Conservation (phyloP, 2,329 filamentous ascomycete genomes). For the Diaporthe sp. region DNA sequence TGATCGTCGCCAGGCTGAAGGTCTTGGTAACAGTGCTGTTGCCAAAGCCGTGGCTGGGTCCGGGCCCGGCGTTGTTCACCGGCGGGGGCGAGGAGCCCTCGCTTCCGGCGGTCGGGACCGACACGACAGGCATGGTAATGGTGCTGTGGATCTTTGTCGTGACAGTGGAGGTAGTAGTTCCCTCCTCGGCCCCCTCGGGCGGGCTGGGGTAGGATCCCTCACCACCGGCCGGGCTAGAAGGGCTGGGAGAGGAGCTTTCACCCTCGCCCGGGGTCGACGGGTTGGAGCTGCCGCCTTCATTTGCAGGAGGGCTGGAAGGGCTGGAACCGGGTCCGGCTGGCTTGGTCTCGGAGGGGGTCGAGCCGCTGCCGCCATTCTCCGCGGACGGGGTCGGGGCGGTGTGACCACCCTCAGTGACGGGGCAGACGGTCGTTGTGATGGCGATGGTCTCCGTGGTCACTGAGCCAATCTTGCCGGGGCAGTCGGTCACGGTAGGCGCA, state of each 20-base stretch:
- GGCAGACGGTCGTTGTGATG: constrained; percentile 60
- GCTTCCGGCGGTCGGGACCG: constrained; percentile 25
- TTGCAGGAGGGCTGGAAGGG: background rate
- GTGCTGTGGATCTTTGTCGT: constrained; percentile 32
- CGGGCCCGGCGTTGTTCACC: constrained; percentile 34
- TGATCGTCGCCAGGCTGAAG: constrained; percentile 33
- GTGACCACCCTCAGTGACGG: constrained; percentile 43
- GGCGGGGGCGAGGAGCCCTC: constrained; percentile 11
- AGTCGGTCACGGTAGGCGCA: constrained; percentile 56
- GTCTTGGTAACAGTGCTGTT: constrained; percentile 35
- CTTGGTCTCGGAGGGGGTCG: background rate
- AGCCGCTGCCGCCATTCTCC: constrained; percentile 23
- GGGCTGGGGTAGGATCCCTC: constrained; percentile 4
- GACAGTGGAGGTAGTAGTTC: background rate
- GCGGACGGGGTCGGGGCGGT: constrained; percentile 14
- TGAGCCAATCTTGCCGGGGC: constrained; percentile 50
- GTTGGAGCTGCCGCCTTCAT: background rate
- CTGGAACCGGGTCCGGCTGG: background rate
- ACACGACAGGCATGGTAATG: constrained; percentile 35
- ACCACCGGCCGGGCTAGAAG: background rate
- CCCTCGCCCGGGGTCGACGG: background rate
- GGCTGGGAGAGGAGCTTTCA: constrained; percentile 15
- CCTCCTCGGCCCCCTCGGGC: constrained; percentile 13
- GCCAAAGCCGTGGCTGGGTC: constrained; percentile 27
- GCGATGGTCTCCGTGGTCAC: constrained; percentile 56